Conservation (phyloP, 2,329 filamentous ascomycete genomes). For the Thelonectria blattea region DNA sequence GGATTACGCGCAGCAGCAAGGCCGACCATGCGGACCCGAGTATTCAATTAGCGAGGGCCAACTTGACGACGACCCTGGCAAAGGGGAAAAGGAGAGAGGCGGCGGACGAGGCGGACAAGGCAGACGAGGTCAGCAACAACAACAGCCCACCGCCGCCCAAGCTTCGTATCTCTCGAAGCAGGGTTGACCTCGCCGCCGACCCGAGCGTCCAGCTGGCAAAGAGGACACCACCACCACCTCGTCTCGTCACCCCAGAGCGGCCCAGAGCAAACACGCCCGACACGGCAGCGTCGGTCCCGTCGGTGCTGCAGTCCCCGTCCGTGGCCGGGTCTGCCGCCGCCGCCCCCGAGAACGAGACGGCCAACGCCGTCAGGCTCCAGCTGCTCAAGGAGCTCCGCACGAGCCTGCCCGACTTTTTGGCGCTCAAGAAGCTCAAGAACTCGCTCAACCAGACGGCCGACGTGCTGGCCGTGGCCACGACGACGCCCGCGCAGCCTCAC, state of each 20-base stretch:
- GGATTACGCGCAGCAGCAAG: constrained; percentile 40
- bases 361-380: constrained; percentile 51
- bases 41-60: constrained; percentile 30
- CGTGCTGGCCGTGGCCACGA: constrained; percentile 61
- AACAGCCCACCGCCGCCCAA: constrained; percentile 32
- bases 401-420: constrained; percentile 59
- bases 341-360: constrained; percentile 36
- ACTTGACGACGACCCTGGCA: constrained; percentile 20
- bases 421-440: constrained; percentile 58
- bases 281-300: constrained; percentile 24
- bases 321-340: constrained; percentile 32
- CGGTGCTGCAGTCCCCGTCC: constrained; percentile 38
- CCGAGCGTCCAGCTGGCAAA: constrained; percentile 37
- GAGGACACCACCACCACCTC: constrained; percentile 28
- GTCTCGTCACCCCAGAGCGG: constrained; percentile 33
- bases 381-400: constrained; percentile 54
- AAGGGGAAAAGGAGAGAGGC: constrained; percentile 31
- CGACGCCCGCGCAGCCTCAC: constrained; percentile 55
- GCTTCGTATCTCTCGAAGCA: constrained; percentile 40
- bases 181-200: constrained; percentile 30
- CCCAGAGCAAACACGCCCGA: constrained; percentile 31
- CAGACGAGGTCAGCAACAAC: constrained; percentile 29
- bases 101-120: constrained; percentile 1
- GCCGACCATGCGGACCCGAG: constrained; percentile 34
- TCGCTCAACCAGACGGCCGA: constrained; percentile 57